A percentile compares a stretch with the other conserved stretches of the same genome.
Conservation (phyloP, 2,329 filamentous ascomycete genomes). For the Colletotrichum salicis region DNA sequence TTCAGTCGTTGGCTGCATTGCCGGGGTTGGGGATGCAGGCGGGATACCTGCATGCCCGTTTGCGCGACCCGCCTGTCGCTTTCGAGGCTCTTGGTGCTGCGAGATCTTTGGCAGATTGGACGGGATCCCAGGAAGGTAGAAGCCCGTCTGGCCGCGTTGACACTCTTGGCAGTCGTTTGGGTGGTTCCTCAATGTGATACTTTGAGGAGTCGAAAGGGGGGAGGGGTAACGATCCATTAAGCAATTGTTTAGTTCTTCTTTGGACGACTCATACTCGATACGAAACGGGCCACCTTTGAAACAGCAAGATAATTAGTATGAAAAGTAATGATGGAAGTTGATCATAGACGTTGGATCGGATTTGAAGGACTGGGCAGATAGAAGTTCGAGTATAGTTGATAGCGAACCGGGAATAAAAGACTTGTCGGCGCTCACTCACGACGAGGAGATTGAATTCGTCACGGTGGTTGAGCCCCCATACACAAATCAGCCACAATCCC, state of each 20-base stretch:
- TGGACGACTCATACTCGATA: background rate
- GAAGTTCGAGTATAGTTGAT: too few relatives aligned
- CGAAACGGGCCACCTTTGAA: background rate
- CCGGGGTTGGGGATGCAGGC: conserved; percentile 22
- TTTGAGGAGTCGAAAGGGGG: background rate
- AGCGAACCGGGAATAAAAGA: too few relatives aligned
- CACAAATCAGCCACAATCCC: too few relatives aligned
- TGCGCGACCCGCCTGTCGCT: background rate
- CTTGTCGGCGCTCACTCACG: too few relatives aligned
- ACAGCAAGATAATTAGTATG: background rate
- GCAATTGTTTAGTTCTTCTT: background rate
- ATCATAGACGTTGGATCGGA: background rate
- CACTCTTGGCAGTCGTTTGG: background rate
- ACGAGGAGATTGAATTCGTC: too few relatives aligned
- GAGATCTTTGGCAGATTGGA: background rate
- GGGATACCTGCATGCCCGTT: conserved; percentile 11
- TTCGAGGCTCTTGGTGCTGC: conserved; percentile 6
- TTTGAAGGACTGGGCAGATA: background rate
- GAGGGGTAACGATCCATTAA: background rate
- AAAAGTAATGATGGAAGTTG: background rate
- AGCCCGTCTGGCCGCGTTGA: background rate
- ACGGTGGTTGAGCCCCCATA: too few relatives aligned
- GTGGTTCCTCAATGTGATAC: background rate
- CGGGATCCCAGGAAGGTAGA: background rate
- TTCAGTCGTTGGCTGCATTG: conserved; percentile 17